Conservation (phyloP, 768 basidiomycete species). For the Mycena olivaceomarginata region DNA sequence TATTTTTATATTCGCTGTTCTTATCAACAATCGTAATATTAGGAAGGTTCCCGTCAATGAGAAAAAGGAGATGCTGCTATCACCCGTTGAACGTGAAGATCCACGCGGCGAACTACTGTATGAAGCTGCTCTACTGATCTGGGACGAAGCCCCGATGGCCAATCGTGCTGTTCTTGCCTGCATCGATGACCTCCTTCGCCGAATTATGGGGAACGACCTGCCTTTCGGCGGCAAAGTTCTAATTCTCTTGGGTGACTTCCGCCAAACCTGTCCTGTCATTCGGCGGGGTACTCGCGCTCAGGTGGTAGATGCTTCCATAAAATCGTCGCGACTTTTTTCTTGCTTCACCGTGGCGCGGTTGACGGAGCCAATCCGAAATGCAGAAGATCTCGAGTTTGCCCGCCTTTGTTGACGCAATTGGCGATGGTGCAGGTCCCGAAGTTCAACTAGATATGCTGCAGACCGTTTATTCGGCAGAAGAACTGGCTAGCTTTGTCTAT, state of each 20-base stretch:
- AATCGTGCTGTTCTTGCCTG: slow-evolving; percentile 49
- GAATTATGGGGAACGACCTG: slow-evolving; percentile 61
- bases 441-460: slow-evolving; percentile 44
- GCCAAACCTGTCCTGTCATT: slow-evolving; percentile 2
- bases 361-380: slow-evolving; percentile 58
- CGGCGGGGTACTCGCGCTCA: not conserved
- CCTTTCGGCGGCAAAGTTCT: too few species aligned
- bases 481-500: slow-evolving; percentile 46
- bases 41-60: slow-evolving; percentile 57
- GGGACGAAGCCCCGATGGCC: slow-evolving; percentile 46
- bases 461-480: not conserved
- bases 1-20: not conserved
- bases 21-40: not conserved
- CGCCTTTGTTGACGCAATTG: slow-evolving; percentile 61
- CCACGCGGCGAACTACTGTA: slow-evolving; percentile 57
- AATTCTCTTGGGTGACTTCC: not conserved
- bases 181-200: slow-evolving; percentile 61
- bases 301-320: slow-evolving; percentile 48
- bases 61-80: slow-evolving; percentile 53
- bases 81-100: slow-evolving; percentile 52
- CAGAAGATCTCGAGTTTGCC: slow-evolving; percentile 58
- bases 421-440: slow-evolving; percentile 54
- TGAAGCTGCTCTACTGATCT: slow-evolving; percentile 52
- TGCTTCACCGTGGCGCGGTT: slow-evolving; percentile 52
- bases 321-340: slow-evolving; percentile 56